Evolutionary conservation across 768 basidiomycete species (phyloP).

Genomic region (Suillus hirtellus): DNA sequence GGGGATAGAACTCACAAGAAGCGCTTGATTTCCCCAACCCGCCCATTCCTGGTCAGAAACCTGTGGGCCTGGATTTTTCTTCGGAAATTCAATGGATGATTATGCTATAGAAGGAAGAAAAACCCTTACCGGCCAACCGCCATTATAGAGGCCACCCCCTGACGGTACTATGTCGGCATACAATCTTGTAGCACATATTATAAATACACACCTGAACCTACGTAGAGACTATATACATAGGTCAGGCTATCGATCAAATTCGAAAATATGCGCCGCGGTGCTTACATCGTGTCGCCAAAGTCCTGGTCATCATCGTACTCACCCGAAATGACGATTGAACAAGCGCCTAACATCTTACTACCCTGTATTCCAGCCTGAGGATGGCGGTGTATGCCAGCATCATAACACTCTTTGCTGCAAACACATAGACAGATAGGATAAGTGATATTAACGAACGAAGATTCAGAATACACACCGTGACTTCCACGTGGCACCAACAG

Average conservation of each 20-base stretch:
- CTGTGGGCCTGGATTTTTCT: slow-evolving; percentile 23
- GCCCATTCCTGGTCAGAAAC: slow-evolving; percentile 25
- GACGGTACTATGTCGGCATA: background rate
- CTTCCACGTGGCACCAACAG: slow-evolving; percentile 21
- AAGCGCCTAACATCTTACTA: slow-evolving; percentile 11
- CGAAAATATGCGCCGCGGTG: background rate
- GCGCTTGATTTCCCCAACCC: slow-evolving; percentile 11
- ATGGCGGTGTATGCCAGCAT: slow-evolving; percentile 22
- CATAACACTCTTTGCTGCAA: slow-evolving; percentile 13
- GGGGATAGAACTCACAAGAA: slow-evolving; percentile 16
- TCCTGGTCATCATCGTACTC: slow-evolving; percentile 26
- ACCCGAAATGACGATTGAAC: slow-evolving; percentile 23
- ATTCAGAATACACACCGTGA: slow-evolving; percentile 17
- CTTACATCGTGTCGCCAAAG: slow-evolving; percentile 28
- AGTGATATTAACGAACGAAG: background rate
- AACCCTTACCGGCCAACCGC: slow-evolving; percentile 10
- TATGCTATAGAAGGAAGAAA: background rate
- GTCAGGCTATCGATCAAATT: background rate
- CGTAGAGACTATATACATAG: slow-evolving; percentile 26
- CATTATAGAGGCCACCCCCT: slow-evolving; percentile 18
- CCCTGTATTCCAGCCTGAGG: slow-evolving; percentile 23
- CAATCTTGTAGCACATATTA: background rate
- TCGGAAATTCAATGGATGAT: slow-evolving; percentile 2
- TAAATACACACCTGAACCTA: slow-evolving; percentile 17
- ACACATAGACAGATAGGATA: background rate